These are phyloP conservation scores for Sporopachydermia quercuum DNA, from an alignment of 805 yeast genomes.

Conservation along the genomic window DNA sequence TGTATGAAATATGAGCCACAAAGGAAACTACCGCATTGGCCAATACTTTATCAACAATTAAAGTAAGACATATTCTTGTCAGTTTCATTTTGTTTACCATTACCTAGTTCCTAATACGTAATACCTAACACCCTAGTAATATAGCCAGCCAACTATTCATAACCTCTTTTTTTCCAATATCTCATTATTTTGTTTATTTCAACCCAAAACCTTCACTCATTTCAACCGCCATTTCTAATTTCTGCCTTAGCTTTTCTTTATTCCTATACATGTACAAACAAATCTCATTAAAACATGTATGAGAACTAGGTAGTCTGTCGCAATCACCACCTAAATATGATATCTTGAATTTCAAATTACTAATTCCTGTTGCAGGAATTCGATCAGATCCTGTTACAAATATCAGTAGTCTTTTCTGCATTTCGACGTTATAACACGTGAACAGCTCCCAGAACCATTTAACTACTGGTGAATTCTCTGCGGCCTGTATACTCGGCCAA, in stretches of 20 bases:
- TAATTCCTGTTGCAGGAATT: constrained; percentile 84
- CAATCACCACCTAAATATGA: constrained; percentile 33
- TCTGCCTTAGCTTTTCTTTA: constrained; percentile 36
- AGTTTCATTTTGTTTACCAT: too few relatives aligned
- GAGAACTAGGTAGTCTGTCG: constrained; percentile 65
- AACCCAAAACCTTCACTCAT: constrained; percentile 85
- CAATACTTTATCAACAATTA: too few relatives aligned
- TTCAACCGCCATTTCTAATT: constrained; percentile 52
- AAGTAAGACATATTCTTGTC: too few relatives aligned
- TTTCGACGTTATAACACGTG: constrained; percentile 23
- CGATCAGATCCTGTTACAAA: constrained; percentile 88
- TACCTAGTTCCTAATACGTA: too few relatives aligned
- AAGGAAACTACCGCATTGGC: too few relatives aligned
- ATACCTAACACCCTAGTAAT: too few relatives aligned
- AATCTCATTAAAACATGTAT: constrained; percentile 88
- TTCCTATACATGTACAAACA: constrained; percentile 54
- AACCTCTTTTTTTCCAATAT: too few relatives aligned
- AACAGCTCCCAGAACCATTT: constrained; percentile 85
- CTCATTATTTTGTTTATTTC: too few relatives aligned
- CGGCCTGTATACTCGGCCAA: constrained; percentile 31
- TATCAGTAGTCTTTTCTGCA: constrained; percentile 48
- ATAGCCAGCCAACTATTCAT: too few relatives aligned
- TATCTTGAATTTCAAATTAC: constrained; percentile 60
- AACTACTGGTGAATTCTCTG: constrained; percentile 28
- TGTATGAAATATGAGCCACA: too few relatives aligned